phyloP scores from a whole-genome alignment of 495 filamentous ascomycete genomes.

The Penicillium ochrochloron region DNA sequence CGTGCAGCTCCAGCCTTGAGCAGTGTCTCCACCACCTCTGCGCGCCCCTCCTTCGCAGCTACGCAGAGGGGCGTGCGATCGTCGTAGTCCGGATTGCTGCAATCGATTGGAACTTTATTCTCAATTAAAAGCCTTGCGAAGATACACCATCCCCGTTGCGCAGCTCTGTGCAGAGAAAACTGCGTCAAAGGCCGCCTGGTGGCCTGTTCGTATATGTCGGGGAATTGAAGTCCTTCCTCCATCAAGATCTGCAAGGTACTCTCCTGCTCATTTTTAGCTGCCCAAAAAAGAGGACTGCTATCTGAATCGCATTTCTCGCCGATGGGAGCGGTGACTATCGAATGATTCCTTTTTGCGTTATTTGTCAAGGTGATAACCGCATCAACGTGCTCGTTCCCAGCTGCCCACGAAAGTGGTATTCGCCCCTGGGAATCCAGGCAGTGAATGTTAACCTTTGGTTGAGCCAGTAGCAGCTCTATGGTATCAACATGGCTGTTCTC shows the following conservation, averaged over 20 bases:
- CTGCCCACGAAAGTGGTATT: conserved; percentile 1
- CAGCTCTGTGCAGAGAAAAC: not conserved
- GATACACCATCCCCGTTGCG: not conserved
- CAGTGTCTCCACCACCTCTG: not conserved
- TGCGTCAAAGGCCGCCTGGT: not conserved
- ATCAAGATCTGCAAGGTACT: not conserved
- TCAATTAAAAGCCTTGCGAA: not conserved
- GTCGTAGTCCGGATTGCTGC: not conserved
- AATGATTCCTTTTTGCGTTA: not conserved
- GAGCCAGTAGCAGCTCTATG: not conserved
- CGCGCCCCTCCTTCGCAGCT: not conserved
- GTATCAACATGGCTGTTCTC: not conserved
- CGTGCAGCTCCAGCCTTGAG: not conserved
- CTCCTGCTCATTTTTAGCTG: not conserved
- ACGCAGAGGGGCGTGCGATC: not conserved
- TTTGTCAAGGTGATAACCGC: not conserved
- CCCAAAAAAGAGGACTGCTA: not conserved
- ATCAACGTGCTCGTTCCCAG: not conserved
- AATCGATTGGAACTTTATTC: not conserved
- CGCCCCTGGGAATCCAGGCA: not conserved
- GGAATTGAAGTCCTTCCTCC: not conserved
- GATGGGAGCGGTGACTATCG: not conserved
- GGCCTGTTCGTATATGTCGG: not conserved
- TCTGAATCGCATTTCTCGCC: not conserved
- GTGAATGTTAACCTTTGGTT: not conserved